Conservation (phyloP, 345 rosid genomes). For the Eucalyptus coolabah region DNA sequence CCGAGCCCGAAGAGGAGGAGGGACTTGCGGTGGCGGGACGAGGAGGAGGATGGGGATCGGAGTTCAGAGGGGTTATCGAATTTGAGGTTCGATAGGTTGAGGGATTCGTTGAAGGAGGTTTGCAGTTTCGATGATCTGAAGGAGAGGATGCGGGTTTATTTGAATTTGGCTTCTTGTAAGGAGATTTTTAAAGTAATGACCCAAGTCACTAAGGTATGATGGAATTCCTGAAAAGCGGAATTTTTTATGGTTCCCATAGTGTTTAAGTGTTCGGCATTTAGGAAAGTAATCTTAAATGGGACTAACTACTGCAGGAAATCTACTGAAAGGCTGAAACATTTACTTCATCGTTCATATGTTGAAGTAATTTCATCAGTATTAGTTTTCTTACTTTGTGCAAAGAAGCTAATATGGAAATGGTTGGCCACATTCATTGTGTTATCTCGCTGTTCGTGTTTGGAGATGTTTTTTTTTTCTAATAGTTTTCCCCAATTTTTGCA, state of each 20-base stretch:
- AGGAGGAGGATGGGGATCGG: not conserved
- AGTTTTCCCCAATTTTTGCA: not conserved
- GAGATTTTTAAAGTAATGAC: slow-evolving; percentile 61
- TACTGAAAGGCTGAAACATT: not conserved
- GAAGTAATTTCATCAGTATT: not conserved
- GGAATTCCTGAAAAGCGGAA: not conserved
- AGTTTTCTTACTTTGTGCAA: not conserved
- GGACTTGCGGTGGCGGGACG: slow-evolving; percentile 33
- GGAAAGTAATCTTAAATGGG: not conserved
- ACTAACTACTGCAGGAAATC: not conserved
- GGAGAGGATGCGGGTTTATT: slow-evolving; percentile 49
- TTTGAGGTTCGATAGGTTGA: slow-evolving; percentile 25
- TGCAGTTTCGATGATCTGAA: slow-evolving; percentile 91
- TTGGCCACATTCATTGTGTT: not conserved
- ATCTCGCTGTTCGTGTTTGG: not conserved
- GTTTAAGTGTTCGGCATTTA: not conserved
- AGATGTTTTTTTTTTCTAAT: not conserved
- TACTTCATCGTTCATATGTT: not conserved
- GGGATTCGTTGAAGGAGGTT: slow-evolving; percentile 48
- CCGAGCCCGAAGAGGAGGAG: slow-evolving; percentile 58
- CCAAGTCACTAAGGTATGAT: slow-evolving; percentile 54
- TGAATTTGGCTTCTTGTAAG: slow-evolving; percentile 54
- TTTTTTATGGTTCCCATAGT: not conserved
- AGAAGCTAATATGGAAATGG: not conserved
- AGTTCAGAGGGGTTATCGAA: slow-evolving; percentile 8